phyloP scores from a whole-genome alignment of 2,329 filamentous ascomycete genomes.

The Microcyclospora tardicrescens region DNA sequence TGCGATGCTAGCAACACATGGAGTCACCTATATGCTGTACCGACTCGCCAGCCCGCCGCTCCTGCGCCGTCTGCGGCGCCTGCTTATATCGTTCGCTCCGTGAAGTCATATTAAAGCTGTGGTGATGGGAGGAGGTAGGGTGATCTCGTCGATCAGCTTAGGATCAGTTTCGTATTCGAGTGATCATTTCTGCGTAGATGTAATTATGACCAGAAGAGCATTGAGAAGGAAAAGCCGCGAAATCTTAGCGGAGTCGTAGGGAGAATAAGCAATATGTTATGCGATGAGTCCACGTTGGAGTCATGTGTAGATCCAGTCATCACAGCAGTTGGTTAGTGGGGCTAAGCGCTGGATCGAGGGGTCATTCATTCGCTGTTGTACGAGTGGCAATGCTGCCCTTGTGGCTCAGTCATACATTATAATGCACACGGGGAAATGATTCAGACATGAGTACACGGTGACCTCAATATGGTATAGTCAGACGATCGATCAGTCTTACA shows the following conservation, averaged over 20 bases:
- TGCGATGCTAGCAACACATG: not conserved
- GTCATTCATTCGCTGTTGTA: too few species aligned
- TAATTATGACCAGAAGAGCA: not conserved
- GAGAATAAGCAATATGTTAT: not conserved
- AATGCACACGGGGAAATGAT: not conserved
- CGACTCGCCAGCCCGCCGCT: slow-evolving; percentile 76
- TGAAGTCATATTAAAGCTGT: slow-evolving; percentile 17
- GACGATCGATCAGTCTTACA: too few species aligned
- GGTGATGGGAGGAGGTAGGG: not conserved
- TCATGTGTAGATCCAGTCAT: too few species aligned
- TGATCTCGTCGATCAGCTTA: not conserved
- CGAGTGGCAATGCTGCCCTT: not conserved
- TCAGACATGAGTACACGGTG: not conserved
- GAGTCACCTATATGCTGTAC: slow-evolving; percentile 36
- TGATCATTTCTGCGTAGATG: slow-evolving; percentile 4
- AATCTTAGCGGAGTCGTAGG: not conserved
- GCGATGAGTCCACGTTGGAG: not conserved
- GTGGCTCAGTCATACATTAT: not conserved
- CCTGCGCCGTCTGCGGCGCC: slow-evolving; percentile 48
- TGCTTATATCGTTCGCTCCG: slow-evolving; percentile 24
- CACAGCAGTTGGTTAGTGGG: too few species aligned
- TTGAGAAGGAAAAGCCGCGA: not conserved
- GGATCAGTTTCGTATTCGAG: slow-evolving; percentile 8
- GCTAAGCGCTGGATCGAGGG: too few species aligned
- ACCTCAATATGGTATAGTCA: too few species aligned